Percentiles rank a stretch among this genome's conserved stretches.
Evolutionary conservation across 1,284 basidiomycete genomes (phyloP).

Genomic region (Moesziomyces sp.): DNA sequence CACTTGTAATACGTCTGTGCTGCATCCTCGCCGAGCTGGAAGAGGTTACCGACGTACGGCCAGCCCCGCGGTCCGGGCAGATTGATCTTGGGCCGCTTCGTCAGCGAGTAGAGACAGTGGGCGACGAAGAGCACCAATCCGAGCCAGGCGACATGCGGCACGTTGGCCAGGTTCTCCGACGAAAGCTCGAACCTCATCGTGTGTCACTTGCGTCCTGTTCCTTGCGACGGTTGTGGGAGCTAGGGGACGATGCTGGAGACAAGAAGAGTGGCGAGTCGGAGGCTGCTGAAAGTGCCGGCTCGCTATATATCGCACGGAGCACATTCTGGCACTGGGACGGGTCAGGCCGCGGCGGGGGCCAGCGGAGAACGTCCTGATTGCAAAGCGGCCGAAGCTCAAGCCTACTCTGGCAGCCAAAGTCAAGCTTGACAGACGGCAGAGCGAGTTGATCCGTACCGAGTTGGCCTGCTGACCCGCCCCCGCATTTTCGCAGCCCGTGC

Average conservation of each 20-base stretch:
- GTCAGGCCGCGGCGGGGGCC: too few relatives aligned
- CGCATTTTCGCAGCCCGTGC: not conserved
- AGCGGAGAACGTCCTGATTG: too few relatives aligned
- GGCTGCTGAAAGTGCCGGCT: too few relatives aligned
- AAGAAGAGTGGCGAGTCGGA: too few relatives aligned
- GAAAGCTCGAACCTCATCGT: slow-evolving; percentile 19
- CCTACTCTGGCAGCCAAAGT: not conserved
- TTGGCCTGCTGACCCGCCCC: not conserved
- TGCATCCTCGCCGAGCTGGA: slow-evolving; percentile 42
- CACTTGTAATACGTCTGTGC: slow-evolving; percentile 42
- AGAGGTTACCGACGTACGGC: slow-evolving; percentile 44
- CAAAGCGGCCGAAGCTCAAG: too few relatives aligned
- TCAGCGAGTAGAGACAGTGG: slow-evolving; percentile 16
- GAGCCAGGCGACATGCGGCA: slow-evolving; percentile 18
- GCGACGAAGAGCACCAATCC: slow-evolving; percentile 9
- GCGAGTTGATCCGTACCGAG: not conserved
- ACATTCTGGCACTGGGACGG: not conserved
- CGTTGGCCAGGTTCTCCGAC: slow-evolving; percentile 7
- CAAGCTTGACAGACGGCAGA: not conserved
- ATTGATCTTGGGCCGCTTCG: slow-evolving; percentile 24
- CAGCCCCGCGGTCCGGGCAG: slow-evolving; percentile 34
- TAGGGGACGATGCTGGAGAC: not conserved
- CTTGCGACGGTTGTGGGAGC: not conserved
- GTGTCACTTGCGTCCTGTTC: not conserved
- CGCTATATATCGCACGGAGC: not conserved